A percentile compares a stretch with the other conserved stretches of the same genome.
Evolutionary conservation across 768 basidiomycete species (phyloP).

Genomic region (Mycena chlorophos): DNA sequence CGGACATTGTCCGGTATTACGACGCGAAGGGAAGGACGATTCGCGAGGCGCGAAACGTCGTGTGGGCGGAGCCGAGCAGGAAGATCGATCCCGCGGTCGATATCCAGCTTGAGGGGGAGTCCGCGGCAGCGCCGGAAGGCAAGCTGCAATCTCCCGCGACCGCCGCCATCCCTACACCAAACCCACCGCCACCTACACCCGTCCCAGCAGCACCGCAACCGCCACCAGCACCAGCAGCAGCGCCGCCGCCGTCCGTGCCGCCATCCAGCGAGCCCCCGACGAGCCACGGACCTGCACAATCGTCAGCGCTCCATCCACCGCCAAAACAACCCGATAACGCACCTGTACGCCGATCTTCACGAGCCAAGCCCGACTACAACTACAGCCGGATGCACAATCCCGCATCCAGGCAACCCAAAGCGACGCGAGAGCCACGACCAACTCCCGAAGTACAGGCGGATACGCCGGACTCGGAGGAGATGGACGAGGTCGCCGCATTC

Average conservation of each 20-base stretch:
- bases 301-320: too few species aligned
- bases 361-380: not conserved
- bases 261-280: too few species aligned
- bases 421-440: not conserved
- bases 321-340: not conserved
- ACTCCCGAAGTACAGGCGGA: too few species aligned
- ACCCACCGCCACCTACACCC: too few species aligned
- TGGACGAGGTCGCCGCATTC: too few species aligned
- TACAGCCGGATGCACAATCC: conserved; percentile 17
- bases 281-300: too few species aligned
- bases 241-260: too few species aligned
- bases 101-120: conserved; percentile 19
- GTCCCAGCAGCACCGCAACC: too few species aligned
- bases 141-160: conserved; percentile 16
- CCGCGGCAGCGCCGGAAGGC: too few species aligned
- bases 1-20: conserved; percentile 16
- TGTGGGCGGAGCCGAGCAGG: conserved; percentile 9
- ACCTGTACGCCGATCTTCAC: not conserved
- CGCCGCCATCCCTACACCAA: not conserved
- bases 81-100: conserved; percentile 5
- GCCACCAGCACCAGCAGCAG: too few species aligned
- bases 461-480: not conserved
- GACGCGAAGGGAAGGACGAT: conserved; percentile 5
- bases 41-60: conserved; percentile 10
- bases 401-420: not conserved